Evolutionary conservation across 371 early-diverging fungal species (phyloP).

Genomic region (Syncephalastrum racemosum): DNA sequence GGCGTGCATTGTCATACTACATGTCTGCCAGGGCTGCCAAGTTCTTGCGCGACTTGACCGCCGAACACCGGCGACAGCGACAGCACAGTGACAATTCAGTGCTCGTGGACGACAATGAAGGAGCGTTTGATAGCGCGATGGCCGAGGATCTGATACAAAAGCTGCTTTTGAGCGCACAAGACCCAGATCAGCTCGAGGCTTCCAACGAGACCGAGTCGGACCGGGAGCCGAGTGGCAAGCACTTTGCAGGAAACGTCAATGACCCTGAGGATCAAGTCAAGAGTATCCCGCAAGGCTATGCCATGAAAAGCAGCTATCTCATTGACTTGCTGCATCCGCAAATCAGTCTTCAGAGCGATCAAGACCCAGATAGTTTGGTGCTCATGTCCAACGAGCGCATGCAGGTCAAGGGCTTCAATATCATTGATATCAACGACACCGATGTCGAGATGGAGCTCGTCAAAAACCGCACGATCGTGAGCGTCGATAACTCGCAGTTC

Average conservation of each 20-base stretch:
- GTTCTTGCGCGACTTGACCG: slow-evolving; percentile 46
- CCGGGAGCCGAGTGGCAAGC: neutral
- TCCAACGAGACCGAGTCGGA: slow-evolving; percentile 51
- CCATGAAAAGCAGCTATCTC: slow-evolving; percentile 59
- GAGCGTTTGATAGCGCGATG: slow-evolving; percentile 34
- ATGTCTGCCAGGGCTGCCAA: slow-evolving; percentile 49
- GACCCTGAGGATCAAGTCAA: slow-evolving; percentile 44
- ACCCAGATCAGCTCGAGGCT: slow-evolving; percentile 48
- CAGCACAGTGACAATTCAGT: slow-evolving; percentile 22
- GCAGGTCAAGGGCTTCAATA: slow-evolving; percentile 60
- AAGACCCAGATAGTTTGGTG: slow-evolving; percentile 49
- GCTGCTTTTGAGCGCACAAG: slow-evolving; percentile 34
- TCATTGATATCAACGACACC: slow-evolving; percentile 56
- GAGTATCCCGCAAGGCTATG: slow-evolving; percentile 53
- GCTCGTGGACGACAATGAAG: slow-evolving; percentile 29
- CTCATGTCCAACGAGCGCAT: slow-evolving; percentile 66
- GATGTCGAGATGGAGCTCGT: slow-evolving; percentile 59
- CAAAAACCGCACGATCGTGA: slow-evolving; percentile 72
- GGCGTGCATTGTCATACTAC: slow-evolving; percentile 47
- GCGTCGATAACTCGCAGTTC: slow-evolving; percentile 78
- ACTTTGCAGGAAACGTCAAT: slow-evolving; percentile 37
- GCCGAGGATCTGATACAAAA: slow-evolving; percentile 55
- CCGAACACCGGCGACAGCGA: slow-evolving; percentile 21
- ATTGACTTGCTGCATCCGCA: slow-evolving; percentile 75
- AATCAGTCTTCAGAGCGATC: slow-evolving; percentile 60